Conservation (phyloP, 306 rosid species). For the Rosa chinensis region DNA sequence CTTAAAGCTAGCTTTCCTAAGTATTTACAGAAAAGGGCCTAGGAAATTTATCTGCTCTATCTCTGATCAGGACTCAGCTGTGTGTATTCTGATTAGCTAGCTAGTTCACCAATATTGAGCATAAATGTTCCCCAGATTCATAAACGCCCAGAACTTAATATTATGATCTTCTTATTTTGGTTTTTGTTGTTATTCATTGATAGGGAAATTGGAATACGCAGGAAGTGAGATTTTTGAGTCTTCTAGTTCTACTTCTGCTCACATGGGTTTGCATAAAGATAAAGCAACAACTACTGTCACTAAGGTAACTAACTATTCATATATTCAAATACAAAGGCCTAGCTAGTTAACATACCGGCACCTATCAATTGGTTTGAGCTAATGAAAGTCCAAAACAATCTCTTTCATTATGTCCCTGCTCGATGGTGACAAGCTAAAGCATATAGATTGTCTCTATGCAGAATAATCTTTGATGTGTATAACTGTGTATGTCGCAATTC, state of each 20-base stretch:
- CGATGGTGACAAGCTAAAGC: not conserved
- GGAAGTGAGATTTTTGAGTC: slow-evolving; percentile 30
- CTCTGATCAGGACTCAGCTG: not conserved
- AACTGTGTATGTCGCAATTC: not conserved
- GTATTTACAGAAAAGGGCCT: not conserved
- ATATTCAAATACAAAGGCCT: not conserved
- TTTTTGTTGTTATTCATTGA: not conserved
- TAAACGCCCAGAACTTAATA: not conserved
- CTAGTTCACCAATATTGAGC: not conserved
- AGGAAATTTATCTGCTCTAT: not conserved
- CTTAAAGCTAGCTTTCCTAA: not conserved
- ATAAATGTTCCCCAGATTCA: not conserved
- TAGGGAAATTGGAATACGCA: slow-evolving; percentile 28
- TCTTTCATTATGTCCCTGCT: slow-evolving; percentile 6
- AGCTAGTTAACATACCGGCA: not conserved
- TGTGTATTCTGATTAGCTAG: not conserved
- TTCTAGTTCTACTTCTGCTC: not conserved
- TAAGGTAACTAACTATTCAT: not conserved
- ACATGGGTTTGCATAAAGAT: slow-evolving; percentile 34
- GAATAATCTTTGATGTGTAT: not conserved
- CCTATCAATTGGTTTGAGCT: not conserved
- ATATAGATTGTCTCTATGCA: not conserved
- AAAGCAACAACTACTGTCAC: slow-evolving; percentile 21
- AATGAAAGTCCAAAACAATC: not conserved
- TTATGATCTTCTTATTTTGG: not conserved